phyloP scores from a whole-genome alignment of 2,329 filamentous ascomycete species.

The Paraconiothyrium sp. region DNA sequence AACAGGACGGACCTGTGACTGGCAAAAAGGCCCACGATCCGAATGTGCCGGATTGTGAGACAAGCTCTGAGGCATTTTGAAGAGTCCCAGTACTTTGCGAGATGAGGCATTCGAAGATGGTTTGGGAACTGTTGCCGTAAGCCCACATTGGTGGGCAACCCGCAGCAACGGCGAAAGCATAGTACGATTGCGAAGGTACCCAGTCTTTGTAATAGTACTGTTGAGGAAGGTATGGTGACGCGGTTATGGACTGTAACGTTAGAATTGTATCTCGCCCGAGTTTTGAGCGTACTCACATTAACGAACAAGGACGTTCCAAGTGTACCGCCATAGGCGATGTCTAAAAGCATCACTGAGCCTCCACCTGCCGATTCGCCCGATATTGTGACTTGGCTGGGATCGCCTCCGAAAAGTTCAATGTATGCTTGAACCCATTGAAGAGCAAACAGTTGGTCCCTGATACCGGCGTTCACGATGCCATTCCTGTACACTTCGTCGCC shows the following conservation, averaged over 20 bases:
- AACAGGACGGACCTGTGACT: slow-evolving; percentile 44
- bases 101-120: slow-evolving; percentile 55
- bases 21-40: slow-evolving; percentile 58
- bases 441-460: slow-evolving; percentile 60
- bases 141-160: slow-evolving; percentile 36
- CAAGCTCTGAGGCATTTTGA: slow-evolving; percentile 48
- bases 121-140: slow-evolving; percentile 37
- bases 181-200: slow-evolving; percentile 58
- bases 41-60: slow-evolving; percentile 47
- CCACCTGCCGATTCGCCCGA: slow-evolving; percentile 53
- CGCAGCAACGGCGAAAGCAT: slow-evolving; percentile 52
- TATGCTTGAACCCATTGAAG: slow-evolving; percentile 62
- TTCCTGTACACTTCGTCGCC: slow-evolving; percentile 49
- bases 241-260: slow-evolving; percentile 36
- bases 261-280: neutral
- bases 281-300: slow-evolving; percentile 37
- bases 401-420: slow-evolving; percentile 48
- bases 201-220: slow-evolving; percentile 62
- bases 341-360: slow-evolving; percentile 30
- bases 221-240: slow-evolving; percentile 64
- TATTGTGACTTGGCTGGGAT: slow-evolving; percentile 42
- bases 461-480: slow-evolving; percentile 51
- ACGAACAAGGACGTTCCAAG: slow-evolving; percentile 46
- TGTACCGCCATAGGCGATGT: slow-evolving; percentile 46
- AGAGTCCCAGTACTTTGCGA: slow-evolving; percentile 48